These are phyloP conservation scores for Pleurozium schreberi DNA, from an alignment of 225 moss, liverwort and hornwort species.

Conservation along the genomic window DNA sequence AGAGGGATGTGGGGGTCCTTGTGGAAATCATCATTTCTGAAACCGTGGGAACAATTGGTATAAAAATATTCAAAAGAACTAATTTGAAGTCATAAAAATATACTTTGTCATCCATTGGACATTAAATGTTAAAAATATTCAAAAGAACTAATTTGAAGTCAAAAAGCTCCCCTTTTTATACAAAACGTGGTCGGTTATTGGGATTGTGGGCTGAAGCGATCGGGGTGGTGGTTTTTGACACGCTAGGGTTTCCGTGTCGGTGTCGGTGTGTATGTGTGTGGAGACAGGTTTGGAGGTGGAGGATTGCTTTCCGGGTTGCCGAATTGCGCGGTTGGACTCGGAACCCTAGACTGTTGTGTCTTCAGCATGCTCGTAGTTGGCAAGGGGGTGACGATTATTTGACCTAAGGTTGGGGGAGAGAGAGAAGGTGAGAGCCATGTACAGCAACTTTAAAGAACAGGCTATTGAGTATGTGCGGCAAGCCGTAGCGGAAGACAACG, in stretches of 20 bases:
- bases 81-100: too few species aligned
- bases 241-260: conserved; percentile 28
- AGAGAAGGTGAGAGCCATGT: conserved; percentile 53
- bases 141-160: too few species aligned
- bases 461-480: conserved; percentile 98
- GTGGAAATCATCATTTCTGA: too few species aligned
- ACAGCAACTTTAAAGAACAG: conserved; percentile 99
- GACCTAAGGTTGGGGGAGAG: conserved; percentile 13
- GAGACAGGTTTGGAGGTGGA: not conserved
- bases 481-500: conserved; percentile 95
- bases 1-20: too few species aligned
- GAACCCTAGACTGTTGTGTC: not conserved
- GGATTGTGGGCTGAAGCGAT: not conserved
- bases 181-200: not conserved
- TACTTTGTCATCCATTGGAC: too few species aligned
- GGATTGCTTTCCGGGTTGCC: not conserved
- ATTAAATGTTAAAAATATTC: too few species aligned
- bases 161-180: too few species aligned
- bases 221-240: not conserved
- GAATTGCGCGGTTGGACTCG: not conserved
- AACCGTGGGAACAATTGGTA: too few species aligned
- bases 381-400: conserved; percentile 13
- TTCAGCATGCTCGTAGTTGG: conserved; percentile 38
- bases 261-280: not conserved
- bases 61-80: too few species aligned